Evolutionary conservation across 176 grass and related monocot species (phyloP).

Genomic region (Tuctoria greenei): DNA sequence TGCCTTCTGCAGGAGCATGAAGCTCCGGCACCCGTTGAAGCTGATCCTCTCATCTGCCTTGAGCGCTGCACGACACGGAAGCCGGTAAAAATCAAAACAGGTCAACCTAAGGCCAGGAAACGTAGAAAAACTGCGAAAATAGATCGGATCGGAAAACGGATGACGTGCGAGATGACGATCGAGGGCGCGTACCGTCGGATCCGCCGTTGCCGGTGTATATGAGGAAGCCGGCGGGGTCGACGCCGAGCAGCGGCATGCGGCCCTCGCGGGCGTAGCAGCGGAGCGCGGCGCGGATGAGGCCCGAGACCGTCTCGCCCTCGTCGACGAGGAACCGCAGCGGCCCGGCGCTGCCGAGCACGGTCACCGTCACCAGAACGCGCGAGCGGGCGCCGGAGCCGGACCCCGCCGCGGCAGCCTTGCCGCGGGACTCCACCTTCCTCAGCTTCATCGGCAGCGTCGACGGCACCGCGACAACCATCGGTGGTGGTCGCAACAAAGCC

Average conservation of each 20-base stretch:
- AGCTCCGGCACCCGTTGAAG: constrained; percentile 60
- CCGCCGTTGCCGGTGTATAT: constrained; percentile 57
- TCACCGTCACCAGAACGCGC: constrained; percentile 63
- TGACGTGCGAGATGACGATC: background rate
- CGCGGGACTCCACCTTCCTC: constrained; percentile 16
- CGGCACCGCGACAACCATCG: constrained; percentile 23
- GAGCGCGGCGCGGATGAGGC: constrained; percentile 50
- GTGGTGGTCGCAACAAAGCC: background rate
- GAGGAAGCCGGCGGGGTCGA: constrained; percentile 52
- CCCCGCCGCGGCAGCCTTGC: constrained; percentile 33
- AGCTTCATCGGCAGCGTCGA: constrained; percentile 43
- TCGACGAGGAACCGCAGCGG: constrained; percentile 65
- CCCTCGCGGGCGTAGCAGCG: constrained; percentile 63
- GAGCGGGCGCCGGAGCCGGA: background rate
- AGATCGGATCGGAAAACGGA: background rate
- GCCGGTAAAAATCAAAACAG: background rate
- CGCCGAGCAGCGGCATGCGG: constrained; percentile 60
- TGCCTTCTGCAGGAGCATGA: constrained; percentile 63
- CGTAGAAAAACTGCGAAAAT: background rate
- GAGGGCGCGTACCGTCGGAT: constrained; percentile 50
- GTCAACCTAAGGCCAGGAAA: background rate
- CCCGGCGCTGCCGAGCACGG: constrained; percentile 74
- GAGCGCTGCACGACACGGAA: constrained; percentile 38
- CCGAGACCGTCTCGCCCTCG: constrained; percentile 56
- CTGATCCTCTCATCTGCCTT: constrained; percentile 43